A percentile compares a stretch with the other conserved stretches of the same genome.
phyloP scores from a whole-genome alignment of 225 moss, liverwort and hornwort species.

The Bryoerythrophyllum caledonicum region DNA sequence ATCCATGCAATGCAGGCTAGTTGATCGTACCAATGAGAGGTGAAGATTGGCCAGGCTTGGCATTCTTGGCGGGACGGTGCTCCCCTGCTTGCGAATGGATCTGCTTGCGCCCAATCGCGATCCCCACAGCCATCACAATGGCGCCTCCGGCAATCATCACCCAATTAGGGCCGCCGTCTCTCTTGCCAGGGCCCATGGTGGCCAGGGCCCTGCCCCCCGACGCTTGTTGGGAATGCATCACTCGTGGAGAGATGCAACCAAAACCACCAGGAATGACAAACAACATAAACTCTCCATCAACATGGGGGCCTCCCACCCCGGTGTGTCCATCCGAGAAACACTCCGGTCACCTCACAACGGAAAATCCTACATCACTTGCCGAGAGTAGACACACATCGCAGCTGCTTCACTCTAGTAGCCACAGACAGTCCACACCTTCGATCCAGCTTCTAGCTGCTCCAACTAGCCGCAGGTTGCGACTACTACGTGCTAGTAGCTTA shows the following conservation, averaged over 20 bases:
- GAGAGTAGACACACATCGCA: too few species aligned
- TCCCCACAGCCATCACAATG: slow-evolving; percentile 44
- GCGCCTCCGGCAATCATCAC: slow-evolving; percentile 40
- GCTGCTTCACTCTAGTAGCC: too few species aligned
- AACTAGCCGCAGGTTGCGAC: too few species aligned
- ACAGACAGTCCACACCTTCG: too few species aligned
- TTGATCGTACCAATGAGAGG: slow-evolving; percentile 19
- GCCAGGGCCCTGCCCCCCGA: slow-evolving; percentile 21
- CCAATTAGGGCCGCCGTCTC: slow-evolving; percentile 39
- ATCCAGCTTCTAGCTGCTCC: too few species aligned
- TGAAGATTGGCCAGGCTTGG: slow-evolving; percentile 7
- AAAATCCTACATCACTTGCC: neutral
- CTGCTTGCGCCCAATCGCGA: slow-evolving; percentile 44
- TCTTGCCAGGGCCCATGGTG: slow-evolving; percentile 27
- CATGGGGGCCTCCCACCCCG: neutral
- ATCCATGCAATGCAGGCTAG: neutral
- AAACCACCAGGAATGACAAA: neutral
- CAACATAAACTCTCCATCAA: neutral
- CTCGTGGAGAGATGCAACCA: neutral
- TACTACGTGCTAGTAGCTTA: too few species aligned
- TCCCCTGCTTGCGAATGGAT: slow-evolving; percentile 22
- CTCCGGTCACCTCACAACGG: too few species aligned
- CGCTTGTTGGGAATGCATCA: slow-evolving; percentile 30
- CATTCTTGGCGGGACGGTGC: neutral
- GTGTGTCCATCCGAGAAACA: neutral